Percentiles rank a stretch among this genome's conserved stretches.
Conservation (phyloP, 2,329 filamentous ascomycete genomes). For the Sclerotinia sclerotiorum region DNA sequence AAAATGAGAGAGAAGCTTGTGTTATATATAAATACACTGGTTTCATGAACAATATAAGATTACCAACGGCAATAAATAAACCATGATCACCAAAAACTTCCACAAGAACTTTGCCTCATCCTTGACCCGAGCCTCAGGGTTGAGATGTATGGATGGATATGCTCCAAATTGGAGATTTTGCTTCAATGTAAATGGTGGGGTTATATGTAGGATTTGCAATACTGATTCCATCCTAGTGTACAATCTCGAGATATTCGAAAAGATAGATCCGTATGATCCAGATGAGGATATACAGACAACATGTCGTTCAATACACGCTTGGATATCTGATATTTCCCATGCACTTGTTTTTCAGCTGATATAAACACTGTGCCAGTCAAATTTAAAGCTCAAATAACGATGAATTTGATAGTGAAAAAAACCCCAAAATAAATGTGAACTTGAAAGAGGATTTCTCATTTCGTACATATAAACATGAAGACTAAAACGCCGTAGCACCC, state of each 20-base stretch:
- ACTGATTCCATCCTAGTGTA: neutral
- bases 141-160: neutral
- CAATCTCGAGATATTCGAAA: neutral
- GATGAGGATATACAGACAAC: no score
- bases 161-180: neutral
- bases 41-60: no score
- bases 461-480: neutral
- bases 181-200: neutral
- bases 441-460: constrained; percentile 23
- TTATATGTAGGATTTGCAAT: neutral
- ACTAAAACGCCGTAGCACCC: constrained; percentile 4
- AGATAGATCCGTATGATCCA: neutral
- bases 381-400: neutral
- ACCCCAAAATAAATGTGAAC: neutral
- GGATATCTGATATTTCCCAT: neutral
- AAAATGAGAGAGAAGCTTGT: no score
- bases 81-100: no score
- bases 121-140: neutral
- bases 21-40: no score
- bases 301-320: neutral
- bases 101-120: neutral
- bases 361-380: neutral
- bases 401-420: neutral
- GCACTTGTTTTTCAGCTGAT: neutral
- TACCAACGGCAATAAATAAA: no score